Evolutionary conservation across 148 eudicot genomes (phyloP).

Genomic region (Chenopodium quinoa): DNA sequence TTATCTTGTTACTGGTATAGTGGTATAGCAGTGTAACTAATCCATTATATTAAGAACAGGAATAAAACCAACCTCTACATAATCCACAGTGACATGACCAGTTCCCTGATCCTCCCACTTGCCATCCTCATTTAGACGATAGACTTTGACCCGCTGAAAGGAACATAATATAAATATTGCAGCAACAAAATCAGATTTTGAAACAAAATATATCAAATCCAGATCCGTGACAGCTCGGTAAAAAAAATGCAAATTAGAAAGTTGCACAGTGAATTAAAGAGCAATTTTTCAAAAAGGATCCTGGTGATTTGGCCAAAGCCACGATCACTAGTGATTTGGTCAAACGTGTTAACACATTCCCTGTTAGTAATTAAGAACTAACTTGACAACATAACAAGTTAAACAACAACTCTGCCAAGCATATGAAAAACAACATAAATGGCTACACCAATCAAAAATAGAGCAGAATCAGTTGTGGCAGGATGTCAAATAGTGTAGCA

Average conservation of each 20-base stretch:
- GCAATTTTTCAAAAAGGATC: not conserved
- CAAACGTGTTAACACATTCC: not conserved
- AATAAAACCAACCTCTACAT: constrained; percentile 64
- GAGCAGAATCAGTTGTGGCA: not conserved
- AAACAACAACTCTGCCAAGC: not conserved
- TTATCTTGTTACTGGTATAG: constrained; percentile 3
- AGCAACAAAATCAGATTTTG: not conserved
- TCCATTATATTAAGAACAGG: not conserved
- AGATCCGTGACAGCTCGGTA: not conserved
- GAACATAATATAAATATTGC: not conserved
- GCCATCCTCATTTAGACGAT: constrained; percentile 80
- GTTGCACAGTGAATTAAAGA: not conserved
- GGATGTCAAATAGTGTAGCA: not conserved
- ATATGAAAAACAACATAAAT: not conserved
- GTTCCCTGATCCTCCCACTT: constrained; percentile 99
- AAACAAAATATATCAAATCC: not conserved
- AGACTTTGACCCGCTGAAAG: constrained; percentile 83
- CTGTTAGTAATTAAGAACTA: no score
- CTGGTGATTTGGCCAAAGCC: not conserved
- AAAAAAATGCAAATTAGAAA: not conserved
- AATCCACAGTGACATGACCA: constrained; percentile 93
- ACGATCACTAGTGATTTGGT: not conserved
- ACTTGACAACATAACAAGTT: no score
- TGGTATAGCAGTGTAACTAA: not conserved
- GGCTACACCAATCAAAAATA: not conserved